Percentiles rank a stretch among this genome's conserved stretches.
phyloP scores from a whole-genome alignment of 2,329 filamentous ascomycete genomes.

The Dactylellina sp. region DNA sequence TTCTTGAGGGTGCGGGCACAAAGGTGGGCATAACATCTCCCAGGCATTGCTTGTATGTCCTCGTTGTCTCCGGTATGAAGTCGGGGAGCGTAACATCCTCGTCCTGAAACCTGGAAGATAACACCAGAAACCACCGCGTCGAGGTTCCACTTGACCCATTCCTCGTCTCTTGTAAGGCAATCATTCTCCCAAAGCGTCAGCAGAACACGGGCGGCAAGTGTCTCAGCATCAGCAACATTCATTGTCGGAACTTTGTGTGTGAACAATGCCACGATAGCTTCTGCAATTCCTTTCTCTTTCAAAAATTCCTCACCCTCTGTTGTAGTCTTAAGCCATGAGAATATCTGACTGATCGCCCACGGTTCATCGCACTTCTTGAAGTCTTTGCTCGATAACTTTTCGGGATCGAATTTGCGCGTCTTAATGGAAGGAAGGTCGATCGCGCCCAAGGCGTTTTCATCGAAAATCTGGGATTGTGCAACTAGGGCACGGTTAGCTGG shows the following conservation, averaged over 20 bases:
- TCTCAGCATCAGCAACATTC: constrained; percentile 97
- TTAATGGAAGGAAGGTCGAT: constrained; percentile 87
- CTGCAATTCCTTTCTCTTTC: constrained; percentile 83
- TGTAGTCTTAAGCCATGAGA: constrained; percentile 86
- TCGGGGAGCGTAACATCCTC: constrained; percentile 88
- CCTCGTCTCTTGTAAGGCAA: constrained; percentile 86
- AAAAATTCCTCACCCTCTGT: constrained; percentile 91
- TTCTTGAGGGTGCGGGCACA: constrained; percentile 95
- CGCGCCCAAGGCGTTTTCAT: constrained; percentile 62
- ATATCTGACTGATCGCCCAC: constrained; percentile 91
- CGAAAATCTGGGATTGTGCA: constrained; percentile 61
- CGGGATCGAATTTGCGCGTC: constrained; percentile 84
- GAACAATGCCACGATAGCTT: constrained; percentile 88
- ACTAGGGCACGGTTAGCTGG: constrained; percentile 58
- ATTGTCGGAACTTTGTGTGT: constrained; percentile 96
- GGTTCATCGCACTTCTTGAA: constrained; percentile 88
- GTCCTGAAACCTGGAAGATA: constrained; percentile 89
- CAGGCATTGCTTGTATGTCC: constrained; percentile 69
- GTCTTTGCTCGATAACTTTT: constrained; percentile 82
- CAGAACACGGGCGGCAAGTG: constrained; percentile 80
- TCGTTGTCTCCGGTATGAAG: constrained; percentile 75
- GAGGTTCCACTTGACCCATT: constrained; percentile 91
- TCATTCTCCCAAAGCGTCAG: constrained; percentile 81
- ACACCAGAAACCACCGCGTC: constrained; percentile 85
- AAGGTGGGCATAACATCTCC: constrained; percentile 91